A percentile compares a stretch with the other conserved stretches of the same genome.
These are phyloP conservation scores for Citeromyces nyonsensis DNA, from an alignment of 805 yeast genomes.

Conservation along the genomic window DNA sequence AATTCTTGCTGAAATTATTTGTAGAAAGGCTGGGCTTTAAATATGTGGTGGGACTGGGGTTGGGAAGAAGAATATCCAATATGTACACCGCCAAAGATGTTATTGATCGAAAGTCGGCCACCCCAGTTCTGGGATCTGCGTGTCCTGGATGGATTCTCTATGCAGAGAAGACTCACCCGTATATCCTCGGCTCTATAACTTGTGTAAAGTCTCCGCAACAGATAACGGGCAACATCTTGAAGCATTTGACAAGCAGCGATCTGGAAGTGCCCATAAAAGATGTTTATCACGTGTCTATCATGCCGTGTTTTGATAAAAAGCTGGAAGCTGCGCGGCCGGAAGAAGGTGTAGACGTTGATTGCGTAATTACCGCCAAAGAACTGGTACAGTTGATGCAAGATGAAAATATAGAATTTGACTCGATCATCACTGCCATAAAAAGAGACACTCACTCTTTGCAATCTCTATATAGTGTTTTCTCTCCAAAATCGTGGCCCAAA, in stretches of 20 bases:
- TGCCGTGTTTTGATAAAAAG: constrained; percentile 98
- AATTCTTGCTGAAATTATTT: constrained; percentile 41
- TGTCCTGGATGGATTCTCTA: constrained; percentile 97
- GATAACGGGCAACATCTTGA: constrained; percentile 70
- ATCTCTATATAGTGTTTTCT: constrained; percentile 11
- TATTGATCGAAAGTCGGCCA: constrained; percentile 6
- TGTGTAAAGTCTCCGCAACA: constrained; percentile 85
- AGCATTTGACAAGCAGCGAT: constrained; percentile 26
- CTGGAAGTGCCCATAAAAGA: constrained; percentile 11
- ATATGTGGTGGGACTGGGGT: constrained; percentile 71
- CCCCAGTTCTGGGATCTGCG: constrained; percentile 52
- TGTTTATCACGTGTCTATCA: constrained; percentile 70
- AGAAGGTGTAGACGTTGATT: constrained; percentile 57
- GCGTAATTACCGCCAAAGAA: constrained; percentile 88
- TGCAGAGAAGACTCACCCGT: constrained; percentile 91
- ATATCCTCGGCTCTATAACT: constrained; percentile 55
- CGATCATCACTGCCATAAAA: constrained; percentile 7
- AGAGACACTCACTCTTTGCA: constrained; percentile 5
- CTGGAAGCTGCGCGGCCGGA: constrained; percentile 87
- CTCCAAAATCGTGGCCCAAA: constrained; percentile 53
- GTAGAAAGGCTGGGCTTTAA: constrained; percentile 46
- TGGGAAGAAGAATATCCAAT: constrained; percentile 61
- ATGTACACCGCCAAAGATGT: constrained; percentile 26
- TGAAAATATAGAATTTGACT: constrained; percentile 21
- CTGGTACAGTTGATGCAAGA: constrained; percentile 57